These are phyloP conservation scores for Anisodus tanguticus DNA, from an alignment of 257 asterid genomes.

Conservation along the genomic window DNA sequence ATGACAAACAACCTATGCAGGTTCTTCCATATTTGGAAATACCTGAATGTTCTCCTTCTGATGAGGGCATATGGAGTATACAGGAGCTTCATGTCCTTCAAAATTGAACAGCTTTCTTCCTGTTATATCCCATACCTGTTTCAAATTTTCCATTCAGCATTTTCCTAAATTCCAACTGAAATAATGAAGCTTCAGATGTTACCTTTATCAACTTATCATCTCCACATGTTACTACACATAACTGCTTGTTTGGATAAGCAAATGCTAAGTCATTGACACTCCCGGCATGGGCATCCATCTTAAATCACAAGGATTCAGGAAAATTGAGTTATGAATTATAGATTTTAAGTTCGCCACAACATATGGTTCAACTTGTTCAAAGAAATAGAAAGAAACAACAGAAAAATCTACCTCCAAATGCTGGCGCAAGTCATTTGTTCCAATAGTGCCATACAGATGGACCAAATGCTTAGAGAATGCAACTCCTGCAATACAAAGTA, in stretches of 20 bases:
- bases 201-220: slow-evolving; percentile 96
- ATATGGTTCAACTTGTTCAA: slow-evolving; percentile 11
- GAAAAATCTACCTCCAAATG: slow-evolving; percentile 73
- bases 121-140: slow-evolving; percentile 95
- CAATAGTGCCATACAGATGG: slow-evolving; percentile 81
- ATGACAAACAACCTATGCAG: slow-evolving; percentile 17
- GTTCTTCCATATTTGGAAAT: slow-evolving; percentile 26
- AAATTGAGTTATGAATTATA: slow-evolving; percentile 30
- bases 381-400: background rate
- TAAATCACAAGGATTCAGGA: slow-evolving; percentile 40
- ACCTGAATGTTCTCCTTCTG: slow-evolving; percentile 98
- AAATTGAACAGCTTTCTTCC: slow-evolving; percentile 87
- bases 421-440: slow-evolving; percentile 85
- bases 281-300: slow-evolving; percentile 88
- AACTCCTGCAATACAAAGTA: slow-evolving; percentile 71
- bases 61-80: slow-evolving; percentile 94
- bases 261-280: slow-evolving; percentile 93
- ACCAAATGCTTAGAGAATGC: slow-evolving; percentile 92
- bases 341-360: slow-evolving; percentile 23
- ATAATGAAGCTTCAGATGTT: slow-evolving; percentile 36
- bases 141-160: slow-evolving; percentile 47
- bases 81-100: slow-evolving; percentile 99
- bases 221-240: slow-evolving; percentile 91
- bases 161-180: background rate
- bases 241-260: slow-evolving; percentile 93